Conservation (phyloP, 208 protist genomes). For the Crithidia brevicula region DNA sequence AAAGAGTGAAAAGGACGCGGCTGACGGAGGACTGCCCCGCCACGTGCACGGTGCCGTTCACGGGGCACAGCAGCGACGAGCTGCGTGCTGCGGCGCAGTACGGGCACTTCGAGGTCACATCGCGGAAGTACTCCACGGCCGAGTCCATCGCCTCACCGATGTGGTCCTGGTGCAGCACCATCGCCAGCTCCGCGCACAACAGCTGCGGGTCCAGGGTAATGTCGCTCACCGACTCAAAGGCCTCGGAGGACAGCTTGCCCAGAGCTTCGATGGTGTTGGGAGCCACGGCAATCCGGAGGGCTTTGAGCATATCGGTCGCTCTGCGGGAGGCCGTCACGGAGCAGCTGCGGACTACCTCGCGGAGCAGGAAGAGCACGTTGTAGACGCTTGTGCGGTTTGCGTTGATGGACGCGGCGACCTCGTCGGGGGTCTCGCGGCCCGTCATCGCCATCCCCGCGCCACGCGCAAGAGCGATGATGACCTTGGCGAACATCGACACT, state of each 20-base stretch:
- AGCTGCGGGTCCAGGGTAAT: conserved; percentile 82
- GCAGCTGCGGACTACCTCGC: conserved; percentile 88
- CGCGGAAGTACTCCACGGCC: conserved; percentile 75
- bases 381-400: conserved; percentile 80
- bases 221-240: conserved; percentile 69
- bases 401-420: conserved; percentile 74
- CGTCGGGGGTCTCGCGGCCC: conserved; percentile 64
- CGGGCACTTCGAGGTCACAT: conserved; percentile 74
- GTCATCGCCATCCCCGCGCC: conserved; percentile 89
- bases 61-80: conserved; percentile 68
- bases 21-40: conserved; percentile 67
- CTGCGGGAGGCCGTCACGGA: conserved; percentile 75
- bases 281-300: conserved; percentile 77
- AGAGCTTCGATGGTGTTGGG: conserved; percentile 84
- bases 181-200: conserved; percentile 90
- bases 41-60: conserved; percentile 84
- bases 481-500: conserved; percentile 89
- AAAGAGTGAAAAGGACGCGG: conserved; percentile 79
- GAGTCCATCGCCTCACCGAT: conserved; percentile 85
- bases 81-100: conserved; percentile 74
- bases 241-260: conserved; percentile 77
- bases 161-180: conserved; percentile 89
- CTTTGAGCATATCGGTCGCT: conserved; percentile 85
- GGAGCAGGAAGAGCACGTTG: conserved; percentile 87
- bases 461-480: conserved; percentile 81